Conservation (phyloP, 768 basidiomycete species). For the Sporobolomyces pararoseus region DNA sequence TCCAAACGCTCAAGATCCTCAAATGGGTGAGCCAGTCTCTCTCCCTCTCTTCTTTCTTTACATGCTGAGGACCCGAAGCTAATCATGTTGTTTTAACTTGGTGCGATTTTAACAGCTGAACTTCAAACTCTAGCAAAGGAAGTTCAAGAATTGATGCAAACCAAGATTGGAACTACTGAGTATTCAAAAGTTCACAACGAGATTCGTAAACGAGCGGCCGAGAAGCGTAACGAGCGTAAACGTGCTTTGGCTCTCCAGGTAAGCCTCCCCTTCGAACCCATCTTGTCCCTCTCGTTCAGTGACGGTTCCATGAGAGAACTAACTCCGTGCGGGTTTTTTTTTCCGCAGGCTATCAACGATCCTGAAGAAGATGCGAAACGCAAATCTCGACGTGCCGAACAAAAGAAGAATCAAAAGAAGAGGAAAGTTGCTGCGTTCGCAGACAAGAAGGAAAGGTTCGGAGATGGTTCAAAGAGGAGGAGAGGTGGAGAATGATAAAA, state of each 20-base stretch:
- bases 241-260: constrained; percentile 59
- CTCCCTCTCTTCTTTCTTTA: neutral
- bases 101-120: constrained; percentile 60
- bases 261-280: too few species aligned
- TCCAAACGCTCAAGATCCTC: constrained; percentile 69
- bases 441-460: constrained; percentile 34
- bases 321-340: neutral
- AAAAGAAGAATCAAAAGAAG: constrained; percentile 43
- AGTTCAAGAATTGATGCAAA: constrained; percentile 78
- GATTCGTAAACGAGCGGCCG: constrained; percentile 67
- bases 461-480: constrained; percentile 19
- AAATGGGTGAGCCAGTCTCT: constrained; percentile 62
- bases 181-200: constrained; percentile 76
- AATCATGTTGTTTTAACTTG: neutral
- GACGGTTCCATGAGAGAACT: neutral
- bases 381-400: constrained; percentile 38
- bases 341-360: constrained; percentile 35
- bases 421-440: constrained; percentile 40
- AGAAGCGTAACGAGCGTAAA: constrained; percentile 68
- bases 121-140: constrained; percentile 75
- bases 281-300: neutral
- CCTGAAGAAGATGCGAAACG: constrained; percentile 42
- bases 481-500: neutral
- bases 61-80: neutral
- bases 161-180: constrained; percentile 78